Base-by-base conservation (phyloP, 306 rosid genomes). In the Morella rubra region DNA sequence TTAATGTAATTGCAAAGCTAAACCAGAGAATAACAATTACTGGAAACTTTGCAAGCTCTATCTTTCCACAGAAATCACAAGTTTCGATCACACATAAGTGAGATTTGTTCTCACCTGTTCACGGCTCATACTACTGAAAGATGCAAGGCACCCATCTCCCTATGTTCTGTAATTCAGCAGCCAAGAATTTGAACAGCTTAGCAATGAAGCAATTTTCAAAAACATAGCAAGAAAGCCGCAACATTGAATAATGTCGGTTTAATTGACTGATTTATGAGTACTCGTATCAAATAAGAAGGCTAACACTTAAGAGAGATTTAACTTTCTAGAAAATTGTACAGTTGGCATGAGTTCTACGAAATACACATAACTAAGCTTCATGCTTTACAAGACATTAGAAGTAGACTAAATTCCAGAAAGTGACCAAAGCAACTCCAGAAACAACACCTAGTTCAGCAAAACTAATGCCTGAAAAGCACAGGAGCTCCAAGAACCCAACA, bases 111-210 rank as follows among this genome's bases (percentile, higher is more conserved):
- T 86, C 91, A 85, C 88, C 90, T 88, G 91, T 77, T 77, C 84
- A 85, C 81, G 79, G 84, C 87, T 81, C 87, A 82, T 54, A 72
- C 79, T 75, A 78, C 77, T 73, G 87, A 85, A 74, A 76, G 86
- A 82, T 81, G 85, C 78, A 72, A 82, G 84, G 85, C 82, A 85
- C 79, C 85, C 88, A 64, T 85, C 69, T 81, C 86, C 78, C 88
- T 82, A 85, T 32, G 81, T 78, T 91, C 90, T 87, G 88, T 84
- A 81, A 83, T 84, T 84, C 82, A 88, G 81, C 77, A 73, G 87
- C 56, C 73, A 85, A 80, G 77, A 81, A 72, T 40, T 73, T 58
- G 32, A 46, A 74, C 2, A 53, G 81, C 87, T 81, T 71, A 84
- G 89, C 75, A 73, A 72, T 71, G 54, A 79, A 72, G 72, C 60